These are phyloP conservation scores for Babesia caballi DNA, from an alignment of 169 alveolate genomes.

Conservation along the genomic window DNA sequence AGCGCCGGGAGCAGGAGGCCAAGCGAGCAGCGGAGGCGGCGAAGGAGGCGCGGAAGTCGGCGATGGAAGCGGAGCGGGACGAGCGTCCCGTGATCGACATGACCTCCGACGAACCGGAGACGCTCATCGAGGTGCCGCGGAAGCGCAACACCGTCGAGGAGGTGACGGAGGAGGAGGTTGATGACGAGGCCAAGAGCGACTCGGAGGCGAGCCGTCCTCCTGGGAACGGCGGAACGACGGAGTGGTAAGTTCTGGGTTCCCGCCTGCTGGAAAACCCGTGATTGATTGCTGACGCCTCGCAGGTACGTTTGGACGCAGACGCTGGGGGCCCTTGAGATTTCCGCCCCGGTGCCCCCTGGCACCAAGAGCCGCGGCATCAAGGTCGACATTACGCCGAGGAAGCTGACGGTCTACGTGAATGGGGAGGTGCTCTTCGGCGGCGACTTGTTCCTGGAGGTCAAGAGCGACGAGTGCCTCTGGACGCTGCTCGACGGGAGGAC, in stretches of 20 bases:
- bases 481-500: constrained; percentile 87
- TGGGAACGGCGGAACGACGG: constrained; percentile 77
- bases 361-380: constrained; percentile 65
- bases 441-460: constrained; percentile 85
- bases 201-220: constrained; percentile 60
- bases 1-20: neutral
- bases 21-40: constrained; percentile 1
- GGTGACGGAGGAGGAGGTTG: constrained; percentile 67
- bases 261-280: constrained; percentile 41
- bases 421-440: constrained; percentile 82
- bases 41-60: constrained; percentile 10
- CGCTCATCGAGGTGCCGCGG: constrained; percentile 10
- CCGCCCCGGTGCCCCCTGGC: constrained; percentile 50
- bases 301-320: constrained; percentile 93
- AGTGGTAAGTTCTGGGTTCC: constrained; percentile 27
- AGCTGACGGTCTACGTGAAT: constrained; percentile 72
- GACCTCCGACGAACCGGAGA: constrained; percentile 10
- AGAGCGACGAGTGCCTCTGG: constrained; percentile 94
- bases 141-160: constrained; percentile 61
- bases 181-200: constrained; percentile 57
- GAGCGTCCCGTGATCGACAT: constrained; percentile 1
- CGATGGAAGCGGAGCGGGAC: neutral
- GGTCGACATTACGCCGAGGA: constrained; percentile 66
- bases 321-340: constrained; percentile 74
- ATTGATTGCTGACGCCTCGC: neutral